Conservation (phyloP, 345 rosid species). For the Crucihimalaya himalaica region DNA sequence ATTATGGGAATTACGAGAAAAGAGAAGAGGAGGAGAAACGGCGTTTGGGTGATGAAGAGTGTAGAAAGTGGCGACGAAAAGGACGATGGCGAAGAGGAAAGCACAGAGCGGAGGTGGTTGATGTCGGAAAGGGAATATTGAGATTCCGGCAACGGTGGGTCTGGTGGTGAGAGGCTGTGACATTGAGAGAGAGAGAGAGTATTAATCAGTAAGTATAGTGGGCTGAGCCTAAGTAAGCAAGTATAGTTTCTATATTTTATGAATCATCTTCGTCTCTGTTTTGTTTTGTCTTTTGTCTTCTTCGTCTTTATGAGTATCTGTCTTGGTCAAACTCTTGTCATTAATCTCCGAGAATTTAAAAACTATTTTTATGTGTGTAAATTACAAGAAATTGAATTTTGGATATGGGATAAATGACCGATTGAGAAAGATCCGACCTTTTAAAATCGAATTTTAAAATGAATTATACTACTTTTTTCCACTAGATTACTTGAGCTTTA, state of each 20-base stretch:
- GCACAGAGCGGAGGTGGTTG: conserved; percentile 51
- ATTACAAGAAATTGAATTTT: background rate
- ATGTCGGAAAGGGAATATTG: conserved; percentile 35
- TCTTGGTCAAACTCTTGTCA: conserved; percentile 1
- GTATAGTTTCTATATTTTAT: background rate
- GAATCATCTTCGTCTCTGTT: background rate
- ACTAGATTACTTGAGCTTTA: background rate
- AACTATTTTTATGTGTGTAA: background rate
- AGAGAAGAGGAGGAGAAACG: conserved; percentile 8
- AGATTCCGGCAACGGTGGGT: conserved; percentile 33
- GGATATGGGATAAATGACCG: background rate
- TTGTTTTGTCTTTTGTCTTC: background rate
- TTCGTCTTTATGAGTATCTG: background rate
- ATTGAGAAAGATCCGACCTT: background rate
- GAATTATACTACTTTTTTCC: background rate
- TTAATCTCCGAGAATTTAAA: background rate
- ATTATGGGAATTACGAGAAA: conserved; percentile 34
- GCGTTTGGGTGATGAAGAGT: conserved; percentile 46
- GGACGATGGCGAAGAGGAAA: conserved; percentile 50
- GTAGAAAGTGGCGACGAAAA: conserved; percentile 60
- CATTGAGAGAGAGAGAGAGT: conserved; percentile 44
- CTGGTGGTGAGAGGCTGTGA: conserved; percentile 44
- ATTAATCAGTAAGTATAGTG: conserved; percentile 1
- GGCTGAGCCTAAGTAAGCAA: background rate
- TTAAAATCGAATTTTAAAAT: background rate